Conservation (phyloP, 768 basidiomycete genomes). For the Rhizopogon vinicolor region DNA sequence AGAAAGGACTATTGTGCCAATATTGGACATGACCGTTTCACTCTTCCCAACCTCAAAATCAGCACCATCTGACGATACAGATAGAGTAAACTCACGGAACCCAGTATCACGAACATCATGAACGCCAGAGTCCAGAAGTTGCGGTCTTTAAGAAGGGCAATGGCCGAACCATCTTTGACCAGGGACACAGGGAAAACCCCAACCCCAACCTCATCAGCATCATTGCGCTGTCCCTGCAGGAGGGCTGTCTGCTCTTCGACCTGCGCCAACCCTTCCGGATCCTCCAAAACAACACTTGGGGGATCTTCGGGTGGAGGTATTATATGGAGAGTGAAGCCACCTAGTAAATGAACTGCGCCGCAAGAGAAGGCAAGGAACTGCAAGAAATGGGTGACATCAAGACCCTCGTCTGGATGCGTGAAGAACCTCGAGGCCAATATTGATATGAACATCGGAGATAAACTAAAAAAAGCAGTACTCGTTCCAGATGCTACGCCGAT, state of each 20-base stretch:
- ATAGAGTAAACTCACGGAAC: slow-evolving; percentile 47
- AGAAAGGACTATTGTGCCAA: slow-evolving; percentile 71
- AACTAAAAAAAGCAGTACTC: slow-evolving; percentile 72
- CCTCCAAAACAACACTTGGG: neutral
- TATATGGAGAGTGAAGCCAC: slow-evolving; percentile 40
- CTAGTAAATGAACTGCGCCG: slow-evolving; percentile 48
- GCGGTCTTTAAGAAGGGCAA: slow-evolving; percentile 46
- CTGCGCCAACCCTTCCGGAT: slow-evolving; percentile 8
- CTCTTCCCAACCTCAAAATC: slow-evolving; percentile 33
- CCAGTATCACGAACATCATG: slow-evolving; percentile 51
- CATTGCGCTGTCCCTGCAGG: slow-evolving; percentile 15
- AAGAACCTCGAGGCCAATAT: slow-evolving; percentile 60
- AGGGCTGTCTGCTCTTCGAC: slow-evolving; percentile 26
- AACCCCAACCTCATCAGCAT: slow-evolving; percentile 11
- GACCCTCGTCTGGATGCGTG: slow-evolving; percentile 39
- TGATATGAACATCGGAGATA: slow-evolving; percentile 75
- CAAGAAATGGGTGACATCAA: slow-evolving; percentile 47
- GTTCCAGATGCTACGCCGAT: slow-evolving; percentile 63
- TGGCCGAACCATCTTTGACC: slow-evolving; percentile 18
- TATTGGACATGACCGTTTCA: slow-evolving; percentile 82
- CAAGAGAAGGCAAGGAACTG: slow-evolving; percentile 53
- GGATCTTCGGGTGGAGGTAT: slow-evolving; percentile 6
- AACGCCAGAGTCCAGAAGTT: slow-evolving; percentile 64
- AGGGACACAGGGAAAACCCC: slow-evolving; percentile 18
- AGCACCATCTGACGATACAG: neutral